Evolutionary conservation across 352 stramenopile species (phyloP).

Genomic region (Globisporangium iwayamae): DNA sequence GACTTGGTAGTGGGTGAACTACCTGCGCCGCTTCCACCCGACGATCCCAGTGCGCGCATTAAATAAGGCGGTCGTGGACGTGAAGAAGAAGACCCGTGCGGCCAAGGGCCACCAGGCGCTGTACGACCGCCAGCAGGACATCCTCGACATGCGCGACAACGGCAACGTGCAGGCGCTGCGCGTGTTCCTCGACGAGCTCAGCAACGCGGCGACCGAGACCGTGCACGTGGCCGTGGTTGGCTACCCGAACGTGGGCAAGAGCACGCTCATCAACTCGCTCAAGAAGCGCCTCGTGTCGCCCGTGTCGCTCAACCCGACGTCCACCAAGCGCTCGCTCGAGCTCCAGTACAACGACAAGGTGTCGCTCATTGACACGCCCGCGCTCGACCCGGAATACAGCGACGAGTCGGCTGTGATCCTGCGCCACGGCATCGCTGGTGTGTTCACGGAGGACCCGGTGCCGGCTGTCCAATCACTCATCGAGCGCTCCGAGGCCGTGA

Average conservation of each 20-base stretch:
- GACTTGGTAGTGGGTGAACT: slow-evolving; percentile 66
- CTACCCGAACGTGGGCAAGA: slow-evolving; percentile 97
- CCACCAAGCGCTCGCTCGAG: slow-evolving; percentile 84
- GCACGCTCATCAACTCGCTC: slow-evolving; percentile 94
- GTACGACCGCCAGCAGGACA: slow-evolving; percentile 66
- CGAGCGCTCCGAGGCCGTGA: slow-evolving; percentile 85
- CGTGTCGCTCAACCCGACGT: slow-evolving; percentile 50
- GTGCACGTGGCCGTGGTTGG: slow-evolving; percentile 96
- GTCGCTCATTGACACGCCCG: slow-evolving; percentile 95
- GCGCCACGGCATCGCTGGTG: slow-evolving; percentile 92
- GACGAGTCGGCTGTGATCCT: slow-evolving; percentile 84
- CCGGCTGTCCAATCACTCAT: slow-evolving; percentile 91
- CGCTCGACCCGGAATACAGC: slow-evolving; percentile 95
- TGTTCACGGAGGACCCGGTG: slow-evolving; percentile 94
- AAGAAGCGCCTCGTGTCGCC: slow-evolving; percentile 67
- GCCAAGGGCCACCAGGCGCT: slow-evolving; percentile 63
- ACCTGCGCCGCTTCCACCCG: slow-evolving; percentile 92
- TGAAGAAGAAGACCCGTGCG: slow-evolving; percentile 82
- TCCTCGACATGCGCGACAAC: slow-evolving; percentile 71
- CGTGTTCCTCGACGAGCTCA: slow-evolving; percentile 96
- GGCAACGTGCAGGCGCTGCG: slow-evolving; percentile 88
- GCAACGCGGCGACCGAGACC: slow-evolving; percentile 59
- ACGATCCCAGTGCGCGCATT: slow-evolving; percentile 89
- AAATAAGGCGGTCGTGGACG: slow-evolving; percentile 88
- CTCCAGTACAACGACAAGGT: slow-evolving; percentile 97